Evolutionary conservation across 352 stramenopile species (phyloP).

Genomic region (Phytopythium ostracodes): DNA sequence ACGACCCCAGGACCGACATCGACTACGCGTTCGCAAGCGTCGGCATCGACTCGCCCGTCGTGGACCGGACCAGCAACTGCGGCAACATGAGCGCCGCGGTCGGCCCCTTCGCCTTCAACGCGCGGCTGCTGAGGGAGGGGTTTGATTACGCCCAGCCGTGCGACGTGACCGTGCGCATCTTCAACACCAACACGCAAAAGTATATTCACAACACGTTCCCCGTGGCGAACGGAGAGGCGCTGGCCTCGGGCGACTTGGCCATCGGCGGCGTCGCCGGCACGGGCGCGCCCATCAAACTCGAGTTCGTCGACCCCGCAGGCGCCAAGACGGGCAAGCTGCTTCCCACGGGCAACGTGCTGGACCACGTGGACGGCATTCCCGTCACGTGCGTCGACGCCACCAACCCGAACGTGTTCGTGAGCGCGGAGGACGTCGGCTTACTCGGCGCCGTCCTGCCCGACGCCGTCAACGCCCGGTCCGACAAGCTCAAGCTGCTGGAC

Average conservation of each 20-base stretch:
- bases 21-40: constrained; percentile 6
- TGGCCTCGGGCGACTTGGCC: neutral
- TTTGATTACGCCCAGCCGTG: constrained; percentile 1
- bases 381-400: neutral
- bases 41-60: neutral
- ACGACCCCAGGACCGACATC: constrained; percentile 1
- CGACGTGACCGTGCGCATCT: constrained; percentile 10
- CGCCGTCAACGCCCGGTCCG: neutral
- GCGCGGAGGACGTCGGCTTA: neutral
- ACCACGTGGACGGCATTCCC: neutral
- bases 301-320: constrained; percentile 7
- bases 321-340: constrained; percentile 11
- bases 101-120: constrained; percentile 7
- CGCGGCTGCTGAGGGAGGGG: neutral
- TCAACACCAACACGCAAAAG: constrained; percentile 9
- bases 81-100: constrained; percentile 10
- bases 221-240: constrained; percentile 4
- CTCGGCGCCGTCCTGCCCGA: constrained; percentile 2
- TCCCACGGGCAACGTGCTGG: constrained; percentile 5
- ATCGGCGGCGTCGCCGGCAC: constrained; percentile 6
- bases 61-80: constrained; percentile 4
- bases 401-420: constrained; percentile 6
- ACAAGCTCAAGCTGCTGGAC: constrained; percentile 4
- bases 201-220: constrained; percentile 8
- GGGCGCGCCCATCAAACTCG: constrained; percentile 4